A percentile compares a stretch with the other conserved stretches of the same genome.
Conservation (phyloP, 2,329 filamentous ascomycete genomes). For the Claviceps africana region DNA sequence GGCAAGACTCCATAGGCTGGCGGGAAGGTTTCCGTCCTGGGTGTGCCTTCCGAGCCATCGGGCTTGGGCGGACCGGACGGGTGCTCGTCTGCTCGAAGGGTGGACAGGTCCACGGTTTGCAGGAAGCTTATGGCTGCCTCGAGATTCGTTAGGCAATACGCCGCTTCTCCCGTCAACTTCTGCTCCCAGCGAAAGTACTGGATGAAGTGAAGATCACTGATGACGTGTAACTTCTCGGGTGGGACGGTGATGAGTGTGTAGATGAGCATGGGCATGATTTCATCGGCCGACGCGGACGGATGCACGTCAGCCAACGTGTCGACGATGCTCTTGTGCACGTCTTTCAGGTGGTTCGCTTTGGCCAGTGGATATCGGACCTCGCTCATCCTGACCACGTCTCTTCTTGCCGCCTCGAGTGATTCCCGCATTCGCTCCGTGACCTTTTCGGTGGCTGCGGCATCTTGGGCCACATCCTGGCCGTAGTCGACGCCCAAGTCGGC, state of each 20-base stretch:
- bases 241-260: slow-evolving; percentile 88
- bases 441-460: slow-evolving; percentile 42
- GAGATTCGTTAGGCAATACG: slow-evolving; percentile 90
- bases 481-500: slow-evolving; percentile 72
- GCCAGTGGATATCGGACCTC: slow-evolving; percentile 77
- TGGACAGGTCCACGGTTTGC: slow-evolving; percentile 87
- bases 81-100: slow-evolving; percentile 65
- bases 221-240: slow-evolving; percentile 71
- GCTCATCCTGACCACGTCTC: slow-evolving; percentile 66
- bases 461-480: slow-evolving; percentile 39
- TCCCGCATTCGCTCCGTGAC: slow-evolving; percentile 55
- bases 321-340: slow-evolving; percentile 86
- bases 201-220: slow-evolving; percentile 91
- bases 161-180: slow-evolving; percentile 84
- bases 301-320: slow-evolving; percentile 61
- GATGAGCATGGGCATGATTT: slow-evolving; percentile 92
- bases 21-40: slow-evolving; percentile 41
- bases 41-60: slow-evolving; percentile 31
- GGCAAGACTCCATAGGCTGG: slow-evolving; percentile 36
- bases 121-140: slow-evolving; percentile 91
- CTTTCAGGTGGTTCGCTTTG: slow-evolving; percentile 78
- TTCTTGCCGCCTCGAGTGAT: slow-evolving; percentile 55
- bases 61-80: slow-evolving; percentile 53
- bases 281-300: slow-evolving; percentile 80
- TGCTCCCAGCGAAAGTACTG: slow-evolving; percentile 76